Base-by-base conservation (phyloP, 208 protist species). In the Willaertia magna region DNA sequence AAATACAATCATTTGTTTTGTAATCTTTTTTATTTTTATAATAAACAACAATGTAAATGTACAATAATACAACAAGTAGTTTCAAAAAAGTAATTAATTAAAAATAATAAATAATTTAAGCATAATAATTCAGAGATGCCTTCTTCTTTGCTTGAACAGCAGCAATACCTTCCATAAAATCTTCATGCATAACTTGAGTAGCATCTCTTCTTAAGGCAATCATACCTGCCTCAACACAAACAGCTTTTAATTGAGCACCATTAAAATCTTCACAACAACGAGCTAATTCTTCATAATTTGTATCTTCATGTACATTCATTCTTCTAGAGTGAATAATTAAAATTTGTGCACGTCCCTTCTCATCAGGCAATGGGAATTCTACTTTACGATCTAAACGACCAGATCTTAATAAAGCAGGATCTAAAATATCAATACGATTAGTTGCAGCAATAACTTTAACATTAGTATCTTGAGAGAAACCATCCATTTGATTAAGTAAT, bases 171-270 rank as follows among this genome's bases (percentile, higher is more conserved):
- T 99, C 98, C 83, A 99, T 95, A 87, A 99, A 99, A 89, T 99
- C 99, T 89, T 99, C 97, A 89, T 99, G 98, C 26, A 86, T 86
- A 49, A 97, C 90, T 78, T 95, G 94, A 26, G 91, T 79, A 42
- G 91, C 92, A 84, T 96, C 95, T 86, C 94, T 92, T 92, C 98
- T 92, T 81, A 99, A 92, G 6, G 98, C 99, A 84, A 99, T 92
- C 99, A 99, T 99, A 74, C 99, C 99, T 26, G 98, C 95, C 92
- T 99, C 99, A 42, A 99, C 98, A 93, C 98, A 99, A 51, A 99
- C 97, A 22, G 99, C 99, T 93, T 99, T 99, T 30, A 99, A 93
- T 93, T 99, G 97, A 39, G 99, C 99, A 51, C 98, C 99, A 91
- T 99, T 99, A 93, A 99, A 99, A 92, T 99, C 99, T 44, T 99